Conservation (phyloP, 768 basidiomycete genomes). For the Polyporus arcularius region DNA sequence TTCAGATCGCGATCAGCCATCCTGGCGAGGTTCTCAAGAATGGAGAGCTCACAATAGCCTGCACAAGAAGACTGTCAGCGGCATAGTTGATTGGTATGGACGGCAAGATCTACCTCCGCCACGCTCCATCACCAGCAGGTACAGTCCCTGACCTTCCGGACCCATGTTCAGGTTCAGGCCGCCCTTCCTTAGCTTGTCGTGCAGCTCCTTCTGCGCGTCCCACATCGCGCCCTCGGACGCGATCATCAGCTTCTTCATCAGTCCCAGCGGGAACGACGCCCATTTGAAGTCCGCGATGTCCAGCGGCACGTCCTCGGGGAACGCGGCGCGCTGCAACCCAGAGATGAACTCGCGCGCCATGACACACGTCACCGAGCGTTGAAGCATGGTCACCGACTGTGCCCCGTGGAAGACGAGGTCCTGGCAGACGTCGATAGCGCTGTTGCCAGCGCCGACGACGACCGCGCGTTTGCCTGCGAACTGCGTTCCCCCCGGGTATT, state of each 20-base stretch:
- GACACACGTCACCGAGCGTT: conserved; percentile 41
- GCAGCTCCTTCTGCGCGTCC: conserved; percentile 34
- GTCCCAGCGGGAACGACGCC: conserved; percentile 32
- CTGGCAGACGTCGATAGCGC: conserved; percentile 30
- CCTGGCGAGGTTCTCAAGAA: neutral
- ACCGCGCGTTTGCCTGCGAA: conserved; percentile 65
- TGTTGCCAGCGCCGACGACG: conserved; percentile 62
- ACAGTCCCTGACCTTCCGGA: conserved; percentile 38
- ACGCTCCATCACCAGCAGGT: conserved; percentile 32
- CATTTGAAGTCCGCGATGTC: conserved; percentile 39
- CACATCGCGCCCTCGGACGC: conserved; percentile 8
- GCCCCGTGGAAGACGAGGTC: conserved; percentile 29
- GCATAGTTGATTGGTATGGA: neutral
- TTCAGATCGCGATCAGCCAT: too few species aligned
- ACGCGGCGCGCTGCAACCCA: conserved; percentile 2
- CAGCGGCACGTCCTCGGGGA: conserved; percentile 32
- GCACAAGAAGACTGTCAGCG: neutral
- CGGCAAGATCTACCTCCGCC: conserved; percentile 30
- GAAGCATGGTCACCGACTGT: conserved; percentile 40
- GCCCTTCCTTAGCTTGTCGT: conserved; percentile 36
- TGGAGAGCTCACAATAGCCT: conserved; percentile 10
- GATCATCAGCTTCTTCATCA: conserved; percentile 5
- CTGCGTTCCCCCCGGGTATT: conserved; percentile 48
- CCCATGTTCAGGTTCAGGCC: conserved; percentile 43
- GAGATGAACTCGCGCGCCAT: conserved; percentile 18